Evolutionary conservation across 2,329 filamentous ascomycete species (phyloP).

Genomic region (Penicillium oxalicum): DNA sequence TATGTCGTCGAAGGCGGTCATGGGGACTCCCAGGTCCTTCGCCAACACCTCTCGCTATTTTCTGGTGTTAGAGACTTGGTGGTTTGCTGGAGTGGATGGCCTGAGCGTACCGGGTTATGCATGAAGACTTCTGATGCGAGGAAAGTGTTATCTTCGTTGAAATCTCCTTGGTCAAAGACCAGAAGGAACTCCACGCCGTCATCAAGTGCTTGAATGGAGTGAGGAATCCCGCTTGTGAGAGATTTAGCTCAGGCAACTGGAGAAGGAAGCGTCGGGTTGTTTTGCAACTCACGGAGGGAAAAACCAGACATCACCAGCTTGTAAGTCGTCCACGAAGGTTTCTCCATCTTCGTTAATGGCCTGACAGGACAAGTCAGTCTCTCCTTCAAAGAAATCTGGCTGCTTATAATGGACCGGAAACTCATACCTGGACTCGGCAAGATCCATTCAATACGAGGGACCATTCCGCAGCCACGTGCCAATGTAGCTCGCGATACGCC

Average conservation of each 20-base stretch:
- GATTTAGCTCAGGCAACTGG: neutral
- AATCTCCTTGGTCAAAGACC: constrained; percentile 39
- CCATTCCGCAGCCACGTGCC: constrained; percentile 39
- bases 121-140: constrained; percentile 59
- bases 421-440: constrained; percentile 29
- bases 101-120: constrained; percentile 26
- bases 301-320: constrained; percentile 74
- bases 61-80: too few species aligned
- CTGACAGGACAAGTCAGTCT: constrained; percentile 11
- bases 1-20: constrained; percentile 54
- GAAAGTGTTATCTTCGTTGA: constrained; percentile 68
- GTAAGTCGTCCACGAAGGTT: constrained; percentile 69
- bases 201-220: constrained; percentile 40
- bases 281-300: constrained; percentile 55
- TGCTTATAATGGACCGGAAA: too few species aligned
- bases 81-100: too few species aligned
- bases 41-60: constrained; percentile 45
- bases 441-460: constrained; percentile 36
- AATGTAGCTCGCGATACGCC: constrained; percentile 60
- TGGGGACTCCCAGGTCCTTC: constrained; percentile 49
- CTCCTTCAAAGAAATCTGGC: too few species aligned
- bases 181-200: constrained; percentile 12
- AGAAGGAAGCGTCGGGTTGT: neutral
- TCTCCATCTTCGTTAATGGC: constrained; percentile 54
- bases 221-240: constrained; percentile 55